Conservation (phyloP, 257 asterid genomes). For the Anisodus tanguticus region DNA sequence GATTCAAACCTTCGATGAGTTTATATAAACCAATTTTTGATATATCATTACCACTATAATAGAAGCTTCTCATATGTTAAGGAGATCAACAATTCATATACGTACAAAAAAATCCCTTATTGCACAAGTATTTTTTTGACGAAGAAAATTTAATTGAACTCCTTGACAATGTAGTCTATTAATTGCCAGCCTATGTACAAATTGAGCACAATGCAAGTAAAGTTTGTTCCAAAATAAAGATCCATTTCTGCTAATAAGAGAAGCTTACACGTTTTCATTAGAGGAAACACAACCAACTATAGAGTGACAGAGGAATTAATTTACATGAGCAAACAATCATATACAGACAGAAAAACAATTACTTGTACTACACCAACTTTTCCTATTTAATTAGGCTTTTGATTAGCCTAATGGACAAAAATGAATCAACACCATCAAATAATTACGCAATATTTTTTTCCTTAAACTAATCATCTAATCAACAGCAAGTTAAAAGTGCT, state of each 20-base stretch:
- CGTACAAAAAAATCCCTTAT: background rate
- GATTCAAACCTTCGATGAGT: too few species aligned
- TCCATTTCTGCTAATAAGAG: background rate
- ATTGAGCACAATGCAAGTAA: background rate
- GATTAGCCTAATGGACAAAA: constrained; percentile 24
- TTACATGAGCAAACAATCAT: background rate
- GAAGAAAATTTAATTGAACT: background rate
- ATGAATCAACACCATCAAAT: constrained; percentile 14
- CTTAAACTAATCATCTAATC: background rate
- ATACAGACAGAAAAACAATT: background rate
- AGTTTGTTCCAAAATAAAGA: background rate
- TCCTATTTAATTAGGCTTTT: constrained; percentile 22
- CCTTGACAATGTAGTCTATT: too few species aligned
- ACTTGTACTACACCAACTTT: constrained; percentile 21
- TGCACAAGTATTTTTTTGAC: background rate
- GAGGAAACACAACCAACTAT: constrained; percentile 16
- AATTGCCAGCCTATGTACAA: too few species aligned
- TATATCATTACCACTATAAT: background rate
- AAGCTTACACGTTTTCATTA: background rate
- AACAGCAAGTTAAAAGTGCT: constrained; percentile 32
- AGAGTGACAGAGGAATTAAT: background rate
- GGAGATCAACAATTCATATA: background rate
- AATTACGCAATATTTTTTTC: background rate
- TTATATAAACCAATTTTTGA: background rate
- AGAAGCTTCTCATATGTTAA: background rate